Evolutionary conservation across 148 eudicot species (phyloP).

Genomic region (Limonium bicolor): DNA sequence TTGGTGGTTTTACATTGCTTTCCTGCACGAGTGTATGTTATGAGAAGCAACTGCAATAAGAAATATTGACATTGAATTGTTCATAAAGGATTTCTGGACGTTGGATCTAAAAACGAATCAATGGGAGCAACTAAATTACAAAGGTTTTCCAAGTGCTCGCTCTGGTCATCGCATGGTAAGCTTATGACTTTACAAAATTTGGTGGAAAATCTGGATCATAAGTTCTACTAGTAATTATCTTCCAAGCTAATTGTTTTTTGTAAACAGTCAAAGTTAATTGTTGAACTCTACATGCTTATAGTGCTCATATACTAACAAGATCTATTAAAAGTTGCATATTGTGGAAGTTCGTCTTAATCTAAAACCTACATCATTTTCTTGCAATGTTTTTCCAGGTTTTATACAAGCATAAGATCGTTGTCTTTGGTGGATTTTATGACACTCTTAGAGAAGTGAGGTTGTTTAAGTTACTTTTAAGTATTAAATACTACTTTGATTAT

Average conservation of each 20-base stretch:
- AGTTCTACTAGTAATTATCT: too few species aligned
- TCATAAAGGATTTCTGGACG: conserved; percentile 97
- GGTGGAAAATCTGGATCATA: too few species aligned
- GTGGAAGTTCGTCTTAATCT: background rate
- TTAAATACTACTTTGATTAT: background rate
- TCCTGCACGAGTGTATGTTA: too few species aligned
- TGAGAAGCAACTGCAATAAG: too few species aligned
- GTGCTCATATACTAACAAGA: too few species aligned
- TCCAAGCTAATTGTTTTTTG: too few species aligned
- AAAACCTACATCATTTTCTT: conserved; percentile 3
- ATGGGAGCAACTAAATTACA: conserved; percentile 95
- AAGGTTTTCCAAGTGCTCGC: conserved; percentile 94
- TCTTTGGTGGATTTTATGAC: conserved; percentile 98
- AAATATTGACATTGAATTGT: too few species aligned
- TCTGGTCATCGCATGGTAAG: conserved; percentile 98
- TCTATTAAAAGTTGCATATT: too few species aligned
- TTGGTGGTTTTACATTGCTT: too few species aligned
- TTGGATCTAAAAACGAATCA: conserved; percentile 94
- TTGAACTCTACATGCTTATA: too few species aligned
- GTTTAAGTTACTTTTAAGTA: conserved; percentile 2
- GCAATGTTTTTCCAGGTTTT: conserved; percentile 40
- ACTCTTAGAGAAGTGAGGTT: conserved; percentile 99
- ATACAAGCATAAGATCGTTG: conserved; percentile 93
- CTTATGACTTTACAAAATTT: too few species aligned
- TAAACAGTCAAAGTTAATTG: too few species aligned